Evolutionary conservation across 78 protist genomes (phyloP).

Genomic region (Guillardia theta): DNA sequence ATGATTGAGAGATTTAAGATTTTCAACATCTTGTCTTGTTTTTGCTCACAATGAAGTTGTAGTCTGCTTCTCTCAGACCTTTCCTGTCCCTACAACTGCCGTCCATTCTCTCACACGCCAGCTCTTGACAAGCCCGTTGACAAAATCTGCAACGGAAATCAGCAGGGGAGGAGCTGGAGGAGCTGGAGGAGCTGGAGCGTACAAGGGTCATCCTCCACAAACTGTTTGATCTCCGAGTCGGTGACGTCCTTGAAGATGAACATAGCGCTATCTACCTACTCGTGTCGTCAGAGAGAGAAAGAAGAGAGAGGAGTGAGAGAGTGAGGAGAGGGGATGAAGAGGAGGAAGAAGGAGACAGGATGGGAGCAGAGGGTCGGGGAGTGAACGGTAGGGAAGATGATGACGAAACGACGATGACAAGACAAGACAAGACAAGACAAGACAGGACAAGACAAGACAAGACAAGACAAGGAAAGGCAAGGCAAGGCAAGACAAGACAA

Average conservation of each 20-base stretch:
- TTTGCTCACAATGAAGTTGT: too few relatives aligned
- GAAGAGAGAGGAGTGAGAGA: neutral
- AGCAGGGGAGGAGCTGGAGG: too few relatives aligned
- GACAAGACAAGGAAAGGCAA: neutral
- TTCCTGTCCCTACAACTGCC: neutral
- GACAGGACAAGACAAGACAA: neutral
- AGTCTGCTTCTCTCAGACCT: too few relatives aligned
- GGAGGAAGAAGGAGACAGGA: neutral
- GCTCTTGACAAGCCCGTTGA: neutral
- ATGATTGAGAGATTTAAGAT: too few relatives aligned
- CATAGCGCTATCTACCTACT: neutral
- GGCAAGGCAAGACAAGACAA: neutral
- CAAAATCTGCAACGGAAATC: too few relatives aligned
- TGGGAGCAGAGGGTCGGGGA: neutral
- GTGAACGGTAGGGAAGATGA: neutral
- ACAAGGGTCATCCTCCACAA: neutral
- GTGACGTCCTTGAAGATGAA: neutral
- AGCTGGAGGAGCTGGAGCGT: neutral
- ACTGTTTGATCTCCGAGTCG: neutral
- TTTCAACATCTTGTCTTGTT: too few relatives aligned
- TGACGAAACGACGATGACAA: neutral
- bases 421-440: neutral
- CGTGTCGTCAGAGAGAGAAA: neutral
- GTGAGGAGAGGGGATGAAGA: neutral
- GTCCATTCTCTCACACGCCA: neutral